Evolutionary conservation across 2,329 filamentous ascomycete species (phyloP), one percentile per base, ranked within the genome.

Genomic region (Colletotrichum noveboracense): DNA sequence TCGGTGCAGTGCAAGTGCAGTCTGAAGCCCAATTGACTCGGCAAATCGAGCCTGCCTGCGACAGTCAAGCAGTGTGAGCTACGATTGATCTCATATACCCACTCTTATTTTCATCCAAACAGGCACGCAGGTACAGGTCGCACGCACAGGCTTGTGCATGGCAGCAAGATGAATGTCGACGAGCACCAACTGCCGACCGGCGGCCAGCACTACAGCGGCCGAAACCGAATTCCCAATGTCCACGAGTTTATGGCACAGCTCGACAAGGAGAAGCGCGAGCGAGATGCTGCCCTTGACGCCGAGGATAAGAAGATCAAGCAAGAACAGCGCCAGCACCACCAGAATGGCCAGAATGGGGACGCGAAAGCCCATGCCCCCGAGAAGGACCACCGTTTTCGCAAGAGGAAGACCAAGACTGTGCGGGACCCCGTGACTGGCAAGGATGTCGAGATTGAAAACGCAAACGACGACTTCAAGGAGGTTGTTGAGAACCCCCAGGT

Each of bases 401-500:
- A 79, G 60, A 85, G 86, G 65, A 83, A 87, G 72, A 93, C 96
- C 43, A 95, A 95, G 21, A 87, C 84, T 9, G 96, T 98, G 60
- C 95, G 94, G 1, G 96, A 98, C 82, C 96, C 96, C 0, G 95
- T 95, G 1, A 98, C 96, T 0, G 96, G 96, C 24, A 94, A 92
- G 67, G 90, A 98, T 78, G 94, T 98, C 24, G 91, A 94, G 77
- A 98, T 98, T 77, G 94, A 96, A 79, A 95, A 98, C 85, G 92
- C 94, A 24, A 91, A 94, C 80, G 88, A 93, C 70, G 89, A 93
- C 61, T 87, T 94, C 80, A 90, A 94, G 84, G 90, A 94, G 58
- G 87, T 91, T 4, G 94, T 93, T 0, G 91, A 95, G 66, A 89
- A 97, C 75, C 95, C 96, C 1, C 87, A 89, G 83, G 93, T 94